phyloP scores from a whole-genome alignment of 306 rosid species.

The Astragalus glycyphyllos region DNA sequence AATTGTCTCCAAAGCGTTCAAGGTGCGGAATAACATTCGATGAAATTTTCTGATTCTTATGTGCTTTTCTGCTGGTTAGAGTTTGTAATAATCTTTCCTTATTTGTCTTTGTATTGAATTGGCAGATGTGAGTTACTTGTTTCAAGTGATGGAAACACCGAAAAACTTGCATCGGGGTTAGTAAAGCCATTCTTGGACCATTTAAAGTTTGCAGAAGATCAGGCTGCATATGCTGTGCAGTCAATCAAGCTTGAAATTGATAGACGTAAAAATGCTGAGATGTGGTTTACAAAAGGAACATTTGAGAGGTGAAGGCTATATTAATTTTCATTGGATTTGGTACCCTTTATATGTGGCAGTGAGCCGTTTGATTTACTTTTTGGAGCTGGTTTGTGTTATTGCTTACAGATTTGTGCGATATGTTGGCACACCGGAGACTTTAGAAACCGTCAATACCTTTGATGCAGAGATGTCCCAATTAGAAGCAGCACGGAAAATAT shows the following conservation, averaged over 20 bases:
- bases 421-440: conserved; percentile 86
- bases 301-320: conserved; percentile 73
- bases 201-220: conserved; percentile 88
- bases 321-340: conserved; percentile 7
- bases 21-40: conserved; percentile 56
- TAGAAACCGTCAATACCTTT: conserved; percentile 79
- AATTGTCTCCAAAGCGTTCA: conserved; percentile 88
- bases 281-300: conserved; percentile 97
- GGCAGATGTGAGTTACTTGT: conserved; percentile 87
- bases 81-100: conserved; percentile 27
- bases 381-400: conserved; percentile 28
- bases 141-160: conserved; percentile 74
- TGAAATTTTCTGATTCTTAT: conserved; percentile 29
- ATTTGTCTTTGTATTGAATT: conserved; percentile 22
- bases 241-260: conserved; percentile 85
- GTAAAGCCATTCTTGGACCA: conserved; percentile 87
- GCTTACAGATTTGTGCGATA: conserved; percentile 84
- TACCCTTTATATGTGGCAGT: background rate
- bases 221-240: conserved; percentile 72
- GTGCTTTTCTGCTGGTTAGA: conserved; percentile 24
- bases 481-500: conserved; percentile 83
- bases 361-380: conserved; percentile 31
- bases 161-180: conserved; percentile 89
- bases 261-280: conserved; percentile 60
- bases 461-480: conserved; percentile 95